Percentiles rank a stretch among this genome's conserved stretches.
These are phyloP conservation scores for Cryoendolithus antarcticus DNA, from an alignment of 2,329 filamentous ascomycete genomes.

Conservation along the genomic window DNA sequence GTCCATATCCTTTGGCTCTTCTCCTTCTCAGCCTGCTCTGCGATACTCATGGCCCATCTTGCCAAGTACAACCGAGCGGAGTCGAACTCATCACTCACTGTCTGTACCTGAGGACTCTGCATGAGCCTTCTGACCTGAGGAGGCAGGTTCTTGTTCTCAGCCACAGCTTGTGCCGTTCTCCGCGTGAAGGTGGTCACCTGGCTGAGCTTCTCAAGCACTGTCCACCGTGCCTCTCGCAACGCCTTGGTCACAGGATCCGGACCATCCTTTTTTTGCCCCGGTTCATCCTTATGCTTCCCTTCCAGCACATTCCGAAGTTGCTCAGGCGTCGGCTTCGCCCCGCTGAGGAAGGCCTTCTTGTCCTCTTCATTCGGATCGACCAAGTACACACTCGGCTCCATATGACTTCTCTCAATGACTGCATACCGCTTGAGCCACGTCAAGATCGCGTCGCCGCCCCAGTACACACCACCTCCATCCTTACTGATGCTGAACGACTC, in stretches of 20 bases:
- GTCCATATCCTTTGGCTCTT: conserved; percentile 82
- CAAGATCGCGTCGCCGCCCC: conserved; percentile 92
- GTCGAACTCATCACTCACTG: conserved; percentile 91
- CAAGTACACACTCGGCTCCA: conserved; percentile 83
- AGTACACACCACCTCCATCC: conserved; percentile 69
- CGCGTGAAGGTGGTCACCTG: conserved; percentile 94
- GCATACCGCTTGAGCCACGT: conserved; percentile 82
- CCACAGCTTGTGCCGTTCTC: conserved; percentile 79
- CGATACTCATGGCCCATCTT: conserved; percentile 96
- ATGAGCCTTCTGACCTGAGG: conserved; percentile 76
- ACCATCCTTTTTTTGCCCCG: conserved; percentile 33
- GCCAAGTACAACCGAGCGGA: conserved; percentile 89
- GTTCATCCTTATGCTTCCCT: conserved; percentile 23
- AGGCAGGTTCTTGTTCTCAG: conserved; percentile 82
- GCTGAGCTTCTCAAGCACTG: conserved; percentile 88
- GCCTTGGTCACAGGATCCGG: conserved; percentile 94
- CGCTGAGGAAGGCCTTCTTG: conserved; percentile 60
- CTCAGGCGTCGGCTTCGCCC: conserved; percentile 38
- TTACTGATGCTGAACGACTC: conserved; percentile 61
- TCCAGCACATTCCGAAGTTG: conserved; percentile 32
- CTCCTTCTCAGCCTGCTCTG: conserved; percentile 88
- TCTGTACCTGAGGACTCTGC: conserved; percentile 87
- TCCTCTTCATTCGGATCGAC: conserved; percentile 82
- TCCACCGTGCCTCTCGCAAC: conserved; percentile 92
- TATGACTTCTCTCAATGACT: conserved; percentile 66